phyloP scores from a whole-genome alignment of 148 eudicot genomes.

The Rhododendron griersonianum region DNA sequence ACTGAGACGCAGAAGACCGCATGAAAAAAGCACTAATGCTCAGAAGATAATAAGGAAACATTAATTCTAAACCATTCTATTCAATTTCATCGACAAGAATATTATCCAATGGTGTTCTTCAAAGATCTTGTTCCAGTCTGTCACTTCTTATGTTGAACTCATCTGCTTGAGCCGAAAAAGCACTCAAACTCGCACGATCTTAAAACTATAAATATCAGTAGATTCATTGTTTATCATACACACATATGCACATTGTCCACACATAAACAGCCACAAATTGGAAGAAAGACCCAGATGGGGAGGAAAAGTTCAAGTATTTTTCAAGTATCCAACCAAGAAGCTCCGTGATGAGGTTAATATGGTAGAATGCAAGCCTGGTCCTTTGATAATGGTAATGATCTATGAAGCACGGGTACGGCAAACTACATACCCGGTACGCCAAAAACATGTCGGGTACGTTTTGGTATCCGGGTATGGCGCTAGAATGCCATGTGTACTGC shows the following conservation, averaged over 20 bases:
- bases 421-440: background rate
- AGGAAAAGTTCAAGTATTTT: background rate
- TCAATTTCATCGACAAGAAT: background rate
- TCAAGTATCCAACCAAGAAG: background rate
- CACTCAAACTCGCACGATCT: background rate
- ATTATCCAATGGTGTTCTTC: background rate
- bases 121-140: background rate
- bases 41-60: background rate
- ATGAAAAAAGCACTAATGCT: background rate
- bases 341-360: background rate
- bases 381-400: background rate
- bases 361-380: background rate
- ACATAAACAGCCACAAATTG: background rate
- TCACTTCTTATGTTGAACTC: background rate
- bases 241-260: background rate
- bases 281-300: background rate
- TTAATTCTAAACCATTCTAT: background rate
- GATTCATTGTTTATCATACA: background rate
- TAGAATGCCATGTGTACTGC: background rate
- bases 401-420: background rate
- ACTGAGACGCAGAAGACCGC: background rate
- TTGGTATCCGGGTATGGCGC: background rate
- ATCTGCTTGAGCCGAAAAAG: background rate
- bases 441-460: background rate
- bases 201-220: background rate